These are phyloP conservation scores for Mortierella sp. DNA, from an alignment of 371 early-diverging fungal genomes.

Conservation along the genomic window DNA sequence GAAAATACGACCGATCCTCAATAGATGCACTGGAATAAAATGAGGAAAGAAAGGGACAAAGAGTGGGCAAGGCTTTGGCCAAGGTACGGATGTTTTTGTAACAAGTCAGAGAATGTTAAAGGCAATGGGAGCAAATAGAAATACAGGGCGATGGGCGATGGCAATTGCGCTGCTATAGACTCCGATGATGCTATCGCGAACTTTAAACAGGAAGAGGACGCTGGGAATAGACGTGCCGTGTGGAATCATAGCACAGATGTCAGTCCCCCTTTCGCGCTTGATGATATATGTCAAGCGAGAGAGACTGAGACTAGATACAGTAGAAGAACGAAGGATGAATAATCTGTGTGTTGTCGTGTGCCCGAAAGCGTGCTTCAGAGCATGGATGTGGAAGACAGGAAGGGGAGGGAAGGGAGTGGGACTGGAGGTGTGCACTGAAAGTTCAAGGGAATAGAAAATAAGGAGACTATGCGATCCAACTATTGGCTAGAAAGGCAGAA, in stretches of 20 bases:
- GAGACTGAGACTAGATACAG: too few relatives aligned
- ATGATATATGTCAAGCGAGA: too few relatives aligned
- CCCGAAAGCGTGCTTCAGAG: too few relatives aligned
- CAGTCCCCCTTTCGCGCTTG: too few relatives aligned
- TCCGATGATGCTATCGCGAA: conserved; percentile 23
- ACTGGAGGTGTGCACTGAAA: neutral
- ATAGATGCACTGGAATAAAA: neutral
- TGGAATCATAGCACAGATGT: too few relatives aligned
- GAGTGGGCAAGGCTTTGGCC: neutral
- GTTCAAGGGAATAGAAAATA: neutral
- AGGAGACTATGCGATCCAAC: neutral
- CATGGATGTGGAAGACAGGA: too few relatives aligned
- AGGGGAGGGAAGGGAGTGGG: too few relatives aligned
- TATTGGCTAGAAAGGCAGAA: conserved; percentile 8
- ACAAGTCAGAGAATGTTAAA: neutral
- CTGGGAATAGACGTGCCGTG: too few relatives aligned
- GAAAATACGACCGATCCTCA: too few relatives aligned
- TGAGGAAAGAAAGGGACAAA: neutral
- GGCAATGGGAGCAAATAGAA: neutral
- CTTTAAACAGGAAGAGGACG: neutral
- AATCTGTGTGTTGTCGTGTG: neutral
- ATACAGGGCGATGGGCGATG: neutral
- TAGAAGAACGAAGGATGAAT: too few relatives aligned
- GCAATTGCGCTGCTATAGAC: conserved; percentile 14
- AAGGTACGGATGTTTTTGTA: neutral